Evolutionary conservation across 129 eudicot genomes (phyloP), one percentile per base, ranked within the genome.

Genomic region (Erigeron canadensis): DNA sequence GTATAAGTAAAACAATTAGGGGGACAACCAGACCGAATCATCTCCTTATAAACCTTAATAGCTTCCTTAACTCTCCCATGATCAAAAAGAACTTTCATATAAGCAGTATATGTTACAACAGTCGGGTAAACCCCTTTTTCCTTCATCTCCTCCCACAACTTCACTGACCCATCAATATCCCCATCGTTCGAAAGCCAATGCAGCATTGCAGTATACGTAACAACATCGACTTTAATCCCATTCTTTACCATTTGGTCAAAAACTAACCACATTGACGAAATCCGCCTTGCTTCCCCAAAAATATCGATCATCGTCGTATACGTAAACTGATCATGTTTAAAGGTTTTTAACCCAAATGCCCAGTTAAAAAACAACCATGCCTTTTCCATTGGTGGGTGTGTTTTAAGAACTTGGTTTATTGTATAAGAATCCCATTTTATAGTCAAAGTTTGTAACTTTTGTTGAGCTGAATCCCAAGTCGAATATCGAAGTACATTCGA

Each of bases 161-260:
- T 74, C 55, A 87, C 65, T 12, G 96, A 81, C 56, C 91, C 96
- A 46, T 89, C 87, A 71, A 92, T 54, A 82, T 92, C 89, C 28
- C 95, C 98, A 83, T 84, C 91, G n/a, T 87, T 82, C 0, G 98
- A 89, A 39, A 86, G 65, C 98, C 98, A 92, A 82, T 92, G 98
- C 68, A 92, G 12, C 69, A 92, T 74, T 0, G 95, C 85, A 43
- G 98, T 92, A 45, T 87, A 92, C 72, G 96, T 89, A 75, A 89
- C 89, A 8, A 72, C 95, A 84, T 89, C 96, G 64, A 87, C 58
- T 75, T 78, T 92, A 43, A 92, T 72, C 57, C 88, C 98, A 21
- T 89, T 92, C 63, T 86, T 90, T 70, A 86, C 85, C 98, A 92
- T 92, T 62, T 82, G 86, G 63, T 84, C 73, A 70, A 87, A 89